phyloP scores from a whole-genome alignment of 2,329 filamentous ascomycete species.

The Pseudocercospora ulei region DNA sequence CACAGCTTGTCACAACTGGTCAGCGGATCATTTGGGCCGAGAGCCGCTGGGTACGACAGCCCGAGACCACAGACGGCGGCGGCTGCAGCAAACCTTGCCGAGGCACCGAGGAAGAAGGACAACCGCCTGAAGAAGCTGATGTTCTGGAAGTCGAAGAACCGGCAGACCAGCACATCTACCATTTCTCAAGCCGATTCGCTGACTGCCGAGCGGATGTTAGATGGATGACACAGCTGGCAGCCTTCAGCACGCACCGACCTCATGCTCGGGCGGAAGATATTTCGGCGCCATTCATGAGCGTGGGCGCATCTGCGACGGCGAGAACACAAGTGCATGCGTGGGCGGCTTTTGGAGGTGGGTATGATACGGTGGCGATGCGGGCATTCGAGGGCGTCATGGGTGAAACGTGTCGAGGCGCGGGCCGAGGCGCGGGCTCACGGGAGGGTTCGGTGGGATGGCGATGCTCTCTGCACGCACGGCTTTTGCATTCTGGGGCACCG shows the following conservation, averaged over 20 bases:
- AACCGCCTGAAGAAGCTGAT: slow-evolving; percentile 65
- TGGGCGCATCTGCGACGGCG: slow-evolving; percentile 12
- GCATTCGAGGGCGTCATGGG: slow-evolving; percentile 15
- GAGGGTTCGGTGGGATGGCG: slow-evolving; percentile 8
- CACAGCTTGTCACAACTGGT: slow-evolving; percentile 68
- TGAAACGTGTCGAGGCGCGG: slow-evolving; percentile 17
- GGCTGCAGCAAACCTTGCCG: slow-evolving; percentile 52
- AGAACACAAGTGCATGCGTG: slow-evolving; percentile 8
- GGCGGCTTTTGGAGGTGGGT: slow-evolving; percentile 6
- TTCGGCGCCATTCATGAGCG: slow-evolving; percentile 13
- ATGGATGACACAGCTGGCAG: slow-evolving; percentile 4
- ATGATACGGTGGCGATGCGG: slow-evolving; percentile 10
- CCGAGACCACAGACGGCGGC: slow-evolving; percentile 41
- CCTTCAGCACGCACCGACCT: slow-evolving; percentile 1
- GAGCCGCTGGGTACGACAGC: slow-evolving; percentile 13
- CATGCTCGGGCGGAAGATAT: slow-evolving; percentile 1
- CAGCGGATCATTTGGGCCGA: slow-evolving; percentile 56
- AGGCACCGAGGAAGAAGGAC: slow-evolving; percentile 54
- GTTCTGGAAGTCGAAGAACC: slow-evolving; percentile 60
- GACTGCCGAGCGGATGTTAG: not conserved
- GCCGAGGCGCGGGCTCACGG: too few species aligned
- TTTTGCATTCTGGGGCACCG: slow-evolving; percentile 8
- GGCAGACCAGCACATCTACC: slow-evolving; percentile 23
- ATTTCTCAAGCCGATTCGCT: slow-evolving; percentile 9
- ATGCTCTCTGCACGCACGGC: slow-evolving; percentile 9